Evolutionary conservation across 805 yeast species (phyloP).

Genomic region (Hanseniaspora jakobsenii): DNA sequence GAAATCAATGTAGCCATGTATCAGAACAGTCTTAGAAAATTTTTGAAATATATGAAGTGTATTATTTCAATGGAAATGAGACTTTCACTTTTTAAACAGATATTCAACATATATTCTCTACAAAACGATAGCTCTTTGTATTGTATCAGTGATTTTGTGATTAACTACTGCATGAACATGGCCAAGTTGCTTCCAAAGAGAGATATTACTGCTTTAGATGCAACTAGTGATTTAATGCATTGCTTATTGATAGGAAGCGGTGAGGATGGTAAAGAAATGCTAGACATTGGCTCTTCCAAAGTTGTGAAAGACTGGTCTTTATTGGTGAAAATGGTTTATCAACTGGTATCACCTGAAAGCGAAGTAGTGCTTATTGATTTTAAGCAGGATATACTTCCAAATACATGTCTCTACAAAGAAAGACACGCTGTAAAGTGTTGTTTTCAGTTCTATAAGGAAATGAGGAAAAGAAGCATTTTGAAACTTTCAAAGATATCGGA

Average conservation of each 20-base stretch:
- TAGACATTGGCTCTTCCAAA: neutral
- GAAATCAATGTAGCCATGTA: neutral
- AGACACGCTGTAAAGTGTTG: conserved; percentile 27
- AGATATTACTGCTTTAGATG: conserved; percentile 10
- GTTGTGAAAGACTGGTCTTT: conserved; percentile 19
- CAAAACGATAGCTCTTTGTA: conserved; percentile 15
- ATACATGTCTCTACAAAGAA: conserved; percentile 22
- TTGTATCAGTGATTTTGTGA: conserved; percentile 16
- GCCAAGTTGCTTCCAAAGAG: neutral
- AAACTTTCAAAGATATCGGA: conserved; percentile 27
- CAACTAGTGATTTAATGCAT: conserved; percentile 24
- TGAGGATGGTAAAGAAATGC: conserved; percentile 5
- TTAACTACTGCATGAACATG: too few relatives aligned
- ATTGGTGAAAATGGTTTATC: conserved; percentile 20
- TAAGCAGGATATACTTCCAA: neutral
- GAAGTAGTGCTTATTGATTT: conserved; percentile 14
- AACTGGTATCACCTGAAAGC: conserved; percentile 7
- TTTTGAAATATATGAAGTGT: conserved; percentile 18
- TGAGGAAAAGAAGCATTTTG: conserved; percentile 24
- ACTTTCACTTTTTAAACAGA: conserved; percentile 17
- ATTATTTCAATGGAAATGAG: conserved; percentile 15
- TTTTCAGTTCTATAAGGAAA: conserved; percentile 29
- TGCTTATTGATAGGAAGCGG: conserved; percentile 18
- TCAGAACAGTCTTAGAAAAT: conserved; percentile 19
- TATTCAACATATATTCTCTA: conserved; percentile 21